Conservation (phyloP, 148 eudicot genomes). For the Vaccinium corymbosum region DNA sequence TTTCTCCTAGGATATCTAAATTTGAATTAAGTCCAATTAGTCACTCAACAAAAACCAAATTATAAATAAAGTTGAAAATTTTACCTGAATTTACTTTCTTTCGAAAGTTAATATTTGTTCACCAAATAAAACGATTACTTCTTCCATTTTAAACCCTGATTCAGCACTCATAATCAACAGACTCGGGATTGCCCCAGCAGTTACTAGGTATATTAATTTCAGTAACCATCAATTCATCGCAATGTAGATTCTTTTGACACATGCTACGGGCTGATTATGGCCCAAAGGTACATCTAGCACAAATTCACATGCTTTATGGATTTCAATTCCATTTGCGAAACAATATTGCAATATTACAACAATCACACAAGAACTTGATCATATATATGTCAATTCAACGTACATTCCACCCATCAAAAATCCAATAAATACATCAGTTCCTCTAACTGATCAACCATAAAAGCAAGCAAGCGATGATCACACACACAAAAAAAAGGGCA, state of each 20-base stretch:
- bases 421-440: neutral
- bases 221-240: neutral
- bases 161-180: neutral
- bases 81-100: neutral
- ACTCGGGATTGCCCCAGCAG: neutral
- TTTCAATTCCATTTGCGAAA: neutral
- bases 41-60: neutral
- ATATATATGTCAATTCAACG: neutral
- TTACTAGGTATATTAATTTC: neutral
- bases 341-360: neutral
- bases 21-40: neutral
- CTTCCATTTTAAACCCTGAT: neutral
- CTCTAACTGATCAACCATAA: neutral
- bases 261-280: neutral
- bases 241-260: neutral
- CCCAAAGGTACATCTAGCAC: neutral
- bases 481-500: neutral
- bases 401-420: neutral
- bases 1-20: neutral
- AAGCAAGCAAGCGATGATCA: neutral
- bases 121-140: neutral
- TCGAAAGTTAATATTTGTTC: neutral
- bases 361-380: neutral
- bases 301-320: neutral
- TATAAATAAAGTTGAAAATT: neutral